These are phyloP conservation scores for Cokeromyces recurvatus DNA, from an alignment of 371 early-diverging fungal genomes.

Conservation along the genomic window DNA sequence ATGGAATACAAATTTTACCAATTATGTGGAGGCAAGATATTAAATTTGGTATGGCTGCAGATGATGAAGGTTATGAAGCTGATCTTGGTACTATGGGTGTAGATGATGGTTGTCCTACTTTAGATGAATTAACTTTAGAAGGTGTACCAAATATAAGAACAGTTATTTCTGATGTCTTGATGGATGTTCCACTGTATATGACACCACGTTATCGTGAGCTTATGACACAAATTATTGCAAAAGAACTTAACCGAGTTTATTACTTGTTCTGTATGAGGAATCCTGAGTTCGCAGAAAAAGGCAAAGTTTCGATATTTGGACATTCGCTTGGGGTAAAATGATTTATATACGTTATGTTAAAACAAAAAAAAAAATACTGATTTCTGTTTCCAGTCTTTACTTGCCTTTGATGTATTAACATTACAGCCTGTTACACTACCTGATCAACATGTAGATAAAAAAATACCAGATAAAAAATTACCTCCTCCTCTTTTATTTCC, in stretches of 20 bases:
- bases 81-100: conserved; percentile 52
- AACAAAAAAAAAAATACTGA: too few species aligned
- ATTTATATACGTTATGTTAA: too few species aligned
- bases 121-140: conserved; percentile 75
- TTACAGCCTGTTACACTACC: conserved; percentile 45
- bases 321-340: conserved; percentile 71
- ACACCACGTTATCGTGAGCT: conserved; percentile 75
- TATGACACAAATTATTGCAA: conserved; percentile 71
- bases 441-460: conserved; percentile 12
- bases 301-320: conserved; percentile 73
- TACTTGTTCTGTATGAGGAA: conserved; percentile 59
- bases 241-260: conserved; percentile 73
- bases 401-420: conserved; percentile 75
- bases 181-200: conserved; percentile 83
- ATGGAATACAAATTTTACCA: conserved; percentile 77
- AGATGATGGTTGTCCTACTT: conserved; percentile 58
- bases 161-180: conserved; percentile 74
- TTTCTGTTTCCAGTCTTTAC: too few species aligned
- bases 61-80: conserved; percentile 39
- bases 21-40: conserved; percentile 81
- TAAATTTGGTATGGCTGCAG: conserved; percentile 63
- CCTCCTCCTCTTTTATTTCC: conserved; percentile 33
- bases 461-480: conserved; percentile 8
- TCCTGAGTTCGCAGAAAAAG: conserved; percentile 68
- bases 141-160: conserved; percentile 79